phyloP scores from a whole-genome alignment of 2,329 filamentous ascomycete species.

The Paraphoma chrysanthemicola region DNA sequence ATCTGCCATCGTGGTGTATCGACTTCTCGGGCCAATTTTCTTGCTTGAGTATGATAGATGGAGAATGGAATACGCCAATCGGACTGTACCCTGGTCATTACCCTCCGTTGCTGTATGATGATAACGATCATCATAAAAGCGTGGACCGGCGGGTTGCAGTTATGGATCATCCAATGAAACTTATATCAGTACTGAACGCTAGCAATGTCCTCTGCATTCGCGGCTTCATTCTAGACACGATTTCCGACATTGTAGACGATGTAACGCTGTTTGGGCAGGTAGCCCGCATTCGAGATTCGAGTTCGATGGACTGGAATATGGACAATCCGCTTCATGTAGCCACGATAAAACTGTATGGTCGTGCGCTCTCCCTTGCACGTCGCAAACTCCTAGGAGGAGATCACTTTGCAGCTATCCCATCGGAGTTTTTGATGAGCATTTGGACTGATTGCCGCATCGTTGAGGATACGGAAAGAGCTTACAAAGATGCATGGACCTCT shows the following conservation, averaged over 20 bases:
- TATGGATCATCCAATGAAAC: neutral
- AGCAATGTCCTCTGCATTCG: neutral
- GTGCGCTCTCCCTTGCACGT: neutral
- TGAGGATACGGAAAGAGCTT: neutral
- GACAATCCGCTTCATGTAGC: neutral
- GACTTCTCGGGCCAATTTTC: neutral
- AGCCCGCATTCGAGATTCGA: neutral
- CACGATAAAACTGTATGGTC: neutral
- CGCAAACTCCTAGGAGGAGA: neutral
- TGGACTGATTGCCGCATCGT: neutral
- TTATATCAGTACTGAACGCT: neutral
- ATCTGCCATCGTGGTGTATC: conserved; percentile 8
- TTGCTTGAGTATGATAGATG: neutral
- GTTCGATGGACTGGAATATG: neutral
- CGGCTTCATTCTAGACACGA: conserved; percentile 4
- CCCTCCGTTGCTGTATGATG: neutral
- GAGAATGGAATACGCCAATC: neutral
- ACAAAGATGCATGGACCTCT: neutral
- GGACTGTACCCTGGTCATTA: neutral
- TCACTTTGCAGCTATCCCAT: neutral
- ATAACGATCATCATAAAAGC: neutral
- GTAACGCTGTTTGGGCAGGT: neutral
- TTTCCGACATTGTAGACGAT: neutral
- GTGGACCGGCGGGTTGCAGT: neutral
- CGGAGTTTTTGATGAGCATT: conserved; percentile 3